Conservation (phyloP, 148 eudicot species). For the Heliamphora exappendiculata region DNA sequence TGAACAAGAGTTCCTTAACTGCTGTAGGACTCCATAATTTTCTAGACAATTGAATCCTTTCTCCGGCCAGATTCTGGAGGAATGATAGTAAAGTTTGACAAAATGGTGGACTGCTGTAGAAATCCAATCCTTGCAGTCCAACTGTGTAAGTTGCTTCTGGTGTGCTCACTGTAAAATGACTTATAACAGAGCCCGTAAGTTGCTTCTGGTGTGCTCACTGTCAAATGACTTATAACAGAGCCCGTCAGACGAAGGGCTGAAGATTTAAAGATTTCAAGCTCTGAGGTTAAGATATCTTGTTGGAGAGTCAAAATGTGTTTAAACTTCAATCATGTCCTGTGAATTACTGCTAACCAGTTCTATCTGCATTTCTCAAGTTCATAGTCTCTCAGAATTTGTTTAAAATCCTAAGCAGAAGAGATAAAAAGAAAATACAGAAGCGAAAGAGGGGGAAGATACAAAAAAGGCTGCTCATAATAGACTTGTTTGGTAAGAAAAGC, state of each 20-base stretch:
- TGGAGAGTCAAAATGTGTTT: slow-evolving; percentile 48
- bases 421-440: not conserved
- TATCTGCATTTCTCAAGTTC: slow-evolving; percentile 41
- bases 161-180: slow-evolving; percentile 72
- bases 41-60: slow-evolving; percentile 14
- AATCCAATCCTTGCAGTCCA: slow-evolving; percentile 69
- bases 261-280: slow-evolving; percentile 34
- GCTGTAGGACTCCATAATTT: slow-evolving; percentile 24
- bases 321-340: slow-evolving; percentile 34
- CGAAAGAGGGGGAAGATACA: not conserved
- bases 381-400: not conserved
- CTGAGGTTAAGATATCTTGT: slow-evolving; percentile 44
- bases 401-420: not conserved
- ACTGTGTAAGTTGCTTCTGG: slow-evolving; percentile 88
- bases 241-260: slow-evolving; percentile 40
- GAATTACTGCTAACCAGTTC: slow-evolving; percentile 49
- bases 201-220: slow-evolving; percentile 89
- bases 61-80: slow-evolving; percentile 33
- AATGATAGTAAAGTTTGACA: slow-evolving; percentile 42
- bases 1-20: slow-evolving; percentile 25
- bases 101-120: slow-evolving; percentile 42
- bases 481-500: not conserved
- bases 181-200: slow-evolving; percentile 53
- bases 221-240: slow-evolving; percentile 55
- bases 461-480: not conserved